Evolutionary conservation across 768 basidiomycete genomes (phyloP).

Genomic region (Rhodotorula kratochvilovae): DNA sequence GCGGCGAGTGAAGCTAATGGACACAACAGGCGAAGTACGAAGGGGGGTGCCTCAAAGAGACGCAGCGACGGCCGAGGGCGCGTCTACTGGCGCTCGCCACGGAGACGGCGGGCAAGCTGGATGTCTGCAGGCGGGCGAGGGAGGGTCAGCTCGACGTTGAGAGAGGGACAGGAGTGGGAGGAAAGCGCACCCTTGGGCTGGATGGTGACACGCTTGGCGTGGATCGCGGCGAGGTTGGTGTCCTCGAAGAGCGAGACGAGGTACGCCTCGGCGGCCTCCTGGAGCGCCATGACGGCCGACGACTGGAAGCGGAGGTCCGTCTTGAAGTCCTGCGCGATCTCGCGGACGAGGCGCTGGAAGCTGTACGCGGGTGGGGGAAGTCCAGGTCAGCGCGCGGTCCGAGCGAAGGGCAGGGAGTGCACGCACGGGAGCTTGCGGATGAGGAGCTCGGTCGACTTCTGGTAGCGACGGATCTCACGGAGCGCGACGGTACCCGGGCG

Average conservation of each 20-base stretch:
- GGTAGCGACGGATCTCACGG: conserved; percentile 10
- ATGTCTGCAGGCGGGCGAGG: conserved; percentile 40
- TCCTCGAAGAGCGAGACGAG: conserved; percentile 13
- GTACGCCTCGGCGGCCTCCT: conserved; percentile 11
- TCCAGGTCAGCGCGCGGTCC: neutral
- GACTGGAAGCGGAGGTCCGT: conserved; percentile 39
- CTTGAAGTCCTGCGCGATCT: conserved; percentile 78
- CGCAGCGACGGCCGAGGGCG: no score
- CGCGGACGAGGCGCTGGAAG: conserved; percentile 65
- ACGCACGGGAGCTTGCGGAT: conserved; percentile 50
- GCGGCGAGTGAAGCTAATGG: no score
- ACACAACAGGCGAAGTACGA: neutral
- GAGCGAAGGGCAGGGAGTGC: conserved; percentile 17
- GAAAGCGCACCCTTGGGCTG: conserved; percentile 53
- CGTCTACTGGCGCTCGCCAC: conserved; percentile 49
- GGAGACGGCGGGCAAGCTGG: conserved; percentile 54
- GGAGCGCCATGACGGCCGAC: conserved; percentile 4
- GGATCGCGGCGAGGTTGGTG: conserved; percentile 6
- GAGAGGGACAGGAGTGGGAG: neutral
- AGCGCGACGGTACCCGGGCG: conserved; percentile 5
- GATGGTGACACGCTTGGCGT: conserved; percentile 66
- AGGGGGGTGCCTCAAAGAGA: neutral
- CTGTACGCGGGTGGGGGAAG: conserved; percentile 46
- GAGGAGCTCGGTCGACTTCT: conserved; percentile 61
- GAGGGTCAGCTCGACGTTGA: neutral